Base-by-base conservation (phyloP, 176 grass and related monocot genomes). In the Triticum turgidum region DNA sequence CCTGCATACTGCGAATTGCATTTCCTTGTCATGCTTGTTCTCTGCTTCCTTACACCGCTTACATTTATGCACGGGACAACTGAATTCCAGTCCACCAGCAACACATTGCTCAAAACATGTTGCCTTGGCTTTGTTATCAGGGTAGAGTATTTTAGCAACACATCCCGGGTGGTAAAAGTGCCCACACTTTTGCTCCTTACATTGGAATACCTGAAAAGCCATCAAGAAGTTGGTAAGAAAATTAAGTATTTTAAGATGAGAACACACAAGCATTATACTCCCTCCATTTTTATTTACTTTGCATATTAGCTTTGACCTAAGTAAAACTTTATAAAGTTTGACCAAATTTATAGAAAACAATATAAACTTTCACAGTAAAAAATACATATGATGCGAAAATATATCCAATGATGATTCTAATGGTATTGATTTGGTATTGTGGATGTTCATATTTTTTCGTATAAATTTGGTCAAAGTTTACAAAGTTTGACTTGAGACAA, bases 161-260 rank as follows among this genome's bases (percentile, higher is more conserved):
- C 96, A 98, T 14, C 89, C 82, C 0, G 93, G 81, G 73, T 98
- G 96, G 89, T 94, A 98, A 54, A 95, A 92, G 24, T 93, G 93
- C 62, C 93, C 96, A 86, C 96, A 98, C 56, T 52, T 49, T 18
- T 54, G 7, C 6, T 81, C 52, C 63, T 83, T 89, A 64, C 96
- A 98, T 65, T 58, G 84, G 84, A 92, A 92, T 63, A 98, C 91
- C 96, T 98, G 81, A 87, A 24, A 85, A 80, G 32, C 20, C 76
- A 87, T 61, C 9, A 42, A 62, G 18, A 37, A 49, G n/a, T 72
- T 22, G 61, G 25, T 14, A 77, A 64, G 8, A 84, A 0, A 75
- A 78, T 73, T 79, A 45, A 42, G 58, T 79, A 38, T 78, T 54
- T 79, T 67, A 7, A 86, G 39, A 73, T 47, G 44, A 47, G 44